Base-by-base conservation (phyloP, 208 protist genomes). In the Leishmania tropica region DNA sequence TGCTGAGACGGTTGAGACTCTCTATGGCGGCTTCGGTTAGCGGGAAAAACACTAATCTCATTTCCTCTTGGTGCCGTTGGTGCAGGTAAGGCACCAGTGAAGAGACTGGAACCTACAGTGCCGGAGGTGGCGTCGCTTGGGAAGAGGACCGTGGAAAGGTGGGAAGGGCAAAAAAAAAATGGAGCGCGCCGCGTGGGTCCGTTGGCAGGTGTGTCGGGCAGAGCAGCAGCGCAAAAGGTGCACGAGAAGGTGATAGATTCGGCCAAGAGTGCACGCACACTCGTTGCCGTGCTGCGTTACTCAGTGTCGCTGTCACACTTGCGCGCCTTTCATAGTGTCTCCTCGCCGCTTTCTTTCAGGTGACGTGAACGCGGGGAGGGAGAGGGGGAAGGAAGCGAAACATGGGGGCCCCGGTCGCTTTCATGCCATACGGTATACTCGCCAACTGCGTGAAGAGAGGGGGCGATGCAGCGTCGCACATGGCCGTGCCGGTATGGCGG, bases 401-500 rank as follows among this genome's bases (percentile, higher is more conserved):
- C 6, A 53, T 0, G 70, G 8, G 4, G 11, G 45, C 70, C 31
- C 24, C 15, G 13, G 17, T 54, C 45, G 24, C 70, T 35, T 53
- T 54, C 70, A 53, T 35, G 24, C 24, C 37, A 70, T 6, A 47
- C 15, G n/a, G 42, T 51, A 11, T 5, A 42, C 28, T 70, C 75
- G 58, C 40, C 75, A 8, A 77, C 7, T 0, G 45, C 48, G 51
- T 74, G 74, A 13, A 74, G 24, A 11, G 71, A 53, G 31, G 73
- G 35, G 24, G 70, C 56, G 28, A 73, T 72, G 58, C 70, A 80
- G 53, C 84, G 80, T n/a, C 80, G 67, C 60, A 85, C 70, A 31
- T 67, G 51, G 4, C 84, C 87, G 81, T 89, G 90, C 40, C 81
- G 75, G 28, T 83, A 76, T 31, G 83, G 56, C 1, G 75, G 21